A percentile compares a stretch with the other conserved stretches of the same genome.
phyloP scores from a whole-genome alignment of 495 filamentous ascomycete species.

The Aspergillus biplanus region DNA sequence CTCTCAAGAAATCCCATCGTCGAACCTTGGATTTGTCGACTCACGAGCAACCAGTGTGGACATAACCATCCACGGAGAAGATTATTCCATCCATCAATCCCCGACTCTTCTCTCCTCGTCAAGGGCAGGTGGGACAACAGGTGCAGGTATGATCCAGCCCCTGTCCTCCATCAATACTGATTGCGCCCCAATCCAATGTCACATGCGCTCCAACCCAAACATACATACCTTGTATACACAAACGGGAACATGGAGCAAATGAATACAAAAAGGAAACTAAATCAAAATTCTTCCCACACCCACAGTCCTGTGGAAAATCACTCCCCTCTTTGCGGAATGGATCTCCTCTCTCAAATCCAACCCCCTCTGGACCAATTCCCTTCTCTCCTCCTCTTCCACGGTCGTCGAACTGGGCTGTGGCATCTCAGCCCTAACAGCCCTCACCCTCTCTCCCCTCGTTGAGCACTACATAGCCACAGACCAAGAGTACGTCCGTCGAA shows the following conservation, averaged over 20 bases:
- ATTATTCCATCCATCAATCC: constrained; percentile 83
- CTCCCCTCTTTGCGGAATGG: constrained; percentile 84
- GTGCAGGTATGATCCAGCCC: constrained; percentile 66
- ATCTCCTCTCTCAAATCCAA: constrained; percentile 61
- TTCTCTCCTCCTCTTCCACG: constrained; percentile 58
- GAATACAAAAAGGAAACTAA: too few relatives aligned
- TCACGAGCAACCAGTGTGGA: constrained; percentile 65
- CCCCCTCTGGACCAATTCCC: constrained; percentile 60
- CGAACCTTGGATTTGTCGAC: constrained; percentile 85
- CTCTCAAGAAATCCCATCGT: constrained; percentile 71
- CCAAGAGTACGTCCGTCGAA: constrained; percentile 78
- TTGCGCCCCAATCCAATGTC: not conserved
- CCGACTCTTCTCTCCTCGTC: constrained; percentile 78
- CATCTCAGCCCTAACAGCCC: constrained; percentile 74
- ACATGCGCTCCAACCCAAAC: constrained; percentile 5
- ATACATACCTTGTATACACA: too few relatives aligned
- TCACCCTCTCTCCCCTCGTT: constrained; percentile 64
- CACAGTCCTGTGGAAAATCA: constrained; percentile 88
- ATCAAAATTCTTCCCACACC: not conserved
- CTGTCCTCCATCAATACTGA: constrained; percentile 2
- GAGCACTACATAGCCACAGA: constrained; percentile 79
- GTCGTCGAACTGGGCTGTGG: constrained; percentile 88
- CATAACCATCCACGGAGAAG: constrained; percentile 66
- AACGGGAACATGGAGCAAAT: too few relatives aligned
- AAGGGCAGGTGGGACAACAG: constrained; percentile 83